Conservation (phyloP, 164 flowering plant genomes). For the Brasenia schreberi region DNA sequence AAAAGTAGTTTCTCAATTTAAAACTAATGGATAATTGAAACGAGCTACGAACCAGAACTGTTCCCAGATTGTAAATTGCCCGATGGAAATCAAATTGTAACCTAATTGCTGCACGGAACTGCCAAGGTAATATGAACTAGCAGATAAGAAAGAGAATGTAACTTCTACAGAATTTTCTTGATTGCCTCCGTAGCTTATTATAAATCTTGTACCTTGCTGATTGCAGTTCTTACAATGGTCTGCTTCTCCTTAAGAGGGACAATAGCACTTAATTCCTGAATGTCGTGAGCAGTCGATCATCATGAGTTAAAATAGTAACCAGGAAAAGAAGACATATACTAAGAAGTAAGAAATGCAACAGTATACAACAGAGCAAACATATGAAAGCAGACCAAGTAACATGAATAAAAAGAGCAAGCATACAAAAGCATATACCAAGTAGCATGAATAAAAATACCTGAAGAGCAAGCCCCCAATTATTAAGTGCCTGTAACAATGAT, state of each 20-base stretch:
- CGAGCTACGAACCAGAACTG: constrained; percentile 71
- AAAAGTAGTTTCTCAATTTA: no score
- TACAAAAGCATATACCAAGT: no score
- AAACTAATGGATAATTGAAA: no score
- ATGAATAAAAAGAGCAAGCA: no score
- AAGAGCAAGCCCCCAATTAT: constrained; percentile 97
- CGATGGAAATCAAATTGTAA: constrained; percentile 97
- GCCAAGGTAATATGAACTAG: constrained; percentile 12
- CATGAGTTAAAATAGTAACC: background rate
- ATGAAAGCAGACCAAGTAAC: no score
- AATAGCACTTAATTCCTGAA: constrained; percentile 93
- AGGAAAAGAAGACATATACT: background rate
- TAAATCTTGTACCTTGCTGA: constrained; percentile 60
- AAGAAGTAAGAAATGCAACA: background rate
- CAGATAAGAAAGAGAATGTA: no score
- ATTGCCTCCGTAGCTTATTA: background rate
- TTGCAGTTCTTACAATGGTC: constrained; percentile 82
- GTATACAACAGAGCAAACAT: background rate
- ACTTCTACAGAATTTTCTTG: no score
- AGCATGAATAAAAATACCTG: constrained; percentile 38
- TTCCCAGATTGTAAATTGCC: constrained; percentile 98
- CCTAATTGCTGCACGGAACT: constrained; percentile 91
- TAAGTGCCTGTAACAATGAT: constrained; percentile 49
- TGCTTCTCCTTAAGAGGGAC: constrained; percentile 92
- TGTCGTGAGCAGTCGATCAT: background rate